phyloP scores from a whole-genome alignment of 805 yeast species.

The Torulaspora quercuum region DNA sequence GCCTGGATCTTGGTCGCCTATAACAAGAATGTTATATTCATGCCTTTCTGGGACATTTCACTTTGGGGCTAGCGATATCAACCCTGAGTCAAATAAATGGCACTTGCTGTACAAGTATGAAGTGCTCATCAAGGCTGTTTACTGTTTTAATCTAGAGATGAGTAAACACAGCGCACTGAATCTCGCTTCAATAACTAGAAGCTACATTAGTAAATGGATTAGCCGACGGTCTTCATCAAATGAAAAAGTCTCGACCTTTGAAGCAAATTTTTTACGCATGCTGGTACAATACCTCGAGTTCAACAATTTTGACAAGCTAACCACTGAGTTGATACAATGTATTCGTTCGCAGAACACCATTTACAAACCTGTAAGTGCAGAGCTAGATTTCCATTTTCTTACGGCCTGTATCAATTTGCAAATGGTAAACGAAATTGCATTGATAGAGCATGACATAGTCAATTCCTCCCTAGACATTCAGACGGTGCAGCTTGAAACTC shows the following conservation, averaged over 20 bases:
- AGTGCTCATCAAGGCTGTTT: conserved; percentile 35
- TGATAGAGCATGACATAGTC: conserved; percentile 1
- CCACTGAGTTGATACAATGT: conserved; percentile 14
- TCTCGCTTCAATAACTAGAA: conserved; percentile 31
- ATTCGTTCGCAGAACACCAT: conserved; percentile 8
- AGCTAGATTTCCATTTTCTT: conserved; percentile 14
- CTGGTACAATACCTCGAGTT: conserved; percentile 28
- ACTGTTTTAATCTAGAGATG: conserved; percentile 37
- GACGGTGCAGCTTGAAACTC: conserved; percentile 15
- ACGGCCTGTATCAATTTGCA: conserved; percentile 20
- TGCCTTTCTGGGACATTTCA: conserved; percentile 12
- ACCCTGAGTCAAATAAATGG: conserved; percentile 13
- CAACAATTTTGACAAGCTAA: conserved; percentile 26
- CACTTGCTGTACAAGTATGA: conserved; percentile 31
- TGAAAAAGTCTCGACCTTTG: conserved; percentile 22
- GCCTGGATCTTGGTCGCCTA: conserved; percentile 22
- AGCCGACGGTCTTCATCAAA: background rate
- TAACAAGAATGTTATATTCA: conserved; percentile 24
- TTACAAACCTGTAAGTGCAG: conserved; percentile 13
- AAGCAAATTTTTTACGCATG: conserved; percentile 22
- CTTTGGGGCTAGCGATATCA: conserved; percentile 8
- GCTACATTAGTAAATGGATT: conserved; percentile 37
- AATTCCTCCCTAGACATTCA: conserved; percentile 5
- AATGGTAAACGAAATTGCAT: conserved; percentile 13
- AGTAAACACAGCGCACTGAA: conserved; percentile 33